A percentile compares a stretch with the other conserved stretches of the same genome.
phyloP scores from a whole-genome alignment of 805 yeast species.

The Suhomyces sp. region DNA sequence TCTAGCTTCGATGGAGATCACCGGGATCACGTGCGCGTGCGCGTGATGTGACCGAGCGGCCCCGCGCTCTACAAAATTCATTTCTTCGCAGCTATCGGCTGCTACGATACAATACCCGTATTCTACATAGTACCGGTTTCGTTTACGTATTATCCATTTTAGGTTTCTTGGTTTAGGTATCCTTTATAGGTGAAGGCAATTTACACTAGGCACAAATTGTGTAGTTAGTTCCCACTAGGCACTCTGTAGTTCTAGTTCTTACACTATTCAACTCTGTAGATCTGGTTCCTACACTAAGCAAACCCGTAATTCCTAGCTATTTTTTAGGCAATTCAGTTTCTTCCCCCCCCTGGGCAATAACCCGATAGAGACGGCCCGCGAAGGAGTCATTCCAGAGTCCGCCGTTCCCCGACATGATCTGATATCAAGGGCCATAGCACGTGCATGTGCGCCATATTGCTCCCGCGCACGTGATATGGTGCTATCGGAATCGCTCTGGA shows the following conservation, averaged over 20 bases:
- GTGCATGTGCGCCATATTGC: background rate
- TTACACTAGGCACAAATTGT: background rate
- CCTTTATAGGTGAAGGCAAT: background rate
- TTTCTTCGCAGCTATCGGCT: background rate
- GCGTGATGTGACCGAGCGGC: background rate
- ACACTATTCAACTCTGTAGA: too few relatives aligned
- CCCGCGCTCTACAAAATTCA: background rate
- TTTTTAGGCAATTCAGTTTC: too few relatives aligned
- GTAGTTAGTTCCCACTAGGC: too few relatives aligned
- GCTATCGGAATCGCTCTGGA: background rate
- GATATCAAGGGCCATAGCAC: background rate
- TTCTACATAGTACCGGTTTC: too few relatives aligned
- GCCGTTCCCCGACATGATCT: background rate
- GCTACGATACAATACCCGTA: too few relatives aligned
- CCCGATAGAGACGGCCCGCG: background rate
- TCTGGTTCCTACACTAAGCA: too few relatives aligned
- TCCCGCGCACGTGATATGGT: constrained; percentile 5
- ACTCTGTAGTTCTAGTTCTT: too few relatives aligned
- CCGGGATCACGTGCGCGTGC: too few relatives aligned
- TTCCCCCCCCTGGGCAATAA: background rate
- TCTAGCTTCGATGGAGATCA: background rate
- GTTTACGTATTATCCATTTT: too few relatives aligned
- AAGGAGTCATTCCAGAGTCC: background rate
- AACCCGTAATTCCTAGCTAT: too few relatives aligned
- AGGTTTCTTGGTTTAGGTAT: background rate